Evolutionary conservation across 345 rosid genomes (phyloP).

Genomic region (Nasturtium officinale): DNA sequence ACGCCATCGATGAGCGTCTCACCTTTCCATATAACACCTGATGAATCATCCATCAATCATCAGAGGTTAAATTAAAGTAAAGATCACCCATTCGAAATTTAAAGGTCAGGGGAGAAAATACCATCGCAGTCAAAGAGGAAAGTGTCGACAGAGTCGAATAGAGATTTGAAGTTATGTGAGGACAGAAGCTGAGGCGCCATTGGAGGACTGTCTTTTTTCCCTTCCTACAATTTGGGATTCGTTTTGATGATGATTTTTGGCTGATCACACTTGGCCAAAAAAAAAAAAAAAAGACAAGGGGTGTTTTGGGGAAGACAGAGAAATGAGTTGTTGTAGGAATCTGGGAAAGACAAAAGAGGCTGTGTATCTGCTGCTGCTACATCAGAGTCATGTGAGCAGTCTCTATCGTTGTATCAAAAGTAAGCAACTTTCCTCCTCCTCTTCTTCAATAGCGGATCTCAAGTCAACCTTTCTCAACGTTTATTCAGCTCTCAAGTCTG

Average conservation of each 20-base stretch:
- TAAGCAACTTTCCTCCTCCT: slow-evolving; percentile 13
- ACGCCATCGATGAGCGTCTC: slow-evolving; percentile 80
- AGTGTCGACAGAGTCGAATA: slow-evolving; percentile 64
- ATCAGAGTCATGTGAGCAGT: slow-evolving; percentile 23
- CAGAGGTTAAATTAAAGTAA: slow-evolving; percentile 9
- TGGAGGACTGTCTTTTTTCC: slow-evolving; percentile 2
- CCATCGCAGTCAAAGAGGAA: slow-evolving; percentile 83
- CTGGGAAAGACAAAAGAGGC: slow-evolving; percentile 29
- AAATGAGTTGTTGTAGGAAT: slow-evolving; percentile 40
- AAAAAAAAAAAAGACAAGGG: too few relatives aligned
- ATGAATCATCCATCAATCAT: slow-evolving; percentile 3
- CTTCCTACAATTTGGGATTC: too few relatives aligned
- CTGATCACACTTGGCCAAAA: too few relatives aligned
- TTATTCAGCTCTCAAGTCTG: slow-evolving; percentile 63
- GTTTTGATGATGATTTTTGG: too few relatives aligned
- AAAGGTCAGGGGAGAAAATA: slow-evolving; percentile 6
- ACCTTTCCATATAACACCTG: slow-evolving; percentile 98
- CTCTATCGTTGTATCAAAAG: slow-evolving; percentile 37
- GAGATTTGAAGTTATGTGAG: slow-evolving; percentile 43
- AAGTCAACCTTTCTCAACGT: slow-evolving; percentile 63
- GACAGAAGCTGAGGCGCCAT: slow-evolving; percentile 54
- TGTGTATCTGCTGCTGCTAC: not conserved
- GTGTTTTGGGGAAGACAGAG: slow-evolving; percentile 7
- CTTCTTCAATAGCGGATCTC: slow-evolving; percentile 69
- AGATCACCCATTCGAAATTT: not conserved